Evolutionary conservation across 148 eudicot genomes (phyloP).

Genomic region (Vaccinium corymbosum): DNA sequence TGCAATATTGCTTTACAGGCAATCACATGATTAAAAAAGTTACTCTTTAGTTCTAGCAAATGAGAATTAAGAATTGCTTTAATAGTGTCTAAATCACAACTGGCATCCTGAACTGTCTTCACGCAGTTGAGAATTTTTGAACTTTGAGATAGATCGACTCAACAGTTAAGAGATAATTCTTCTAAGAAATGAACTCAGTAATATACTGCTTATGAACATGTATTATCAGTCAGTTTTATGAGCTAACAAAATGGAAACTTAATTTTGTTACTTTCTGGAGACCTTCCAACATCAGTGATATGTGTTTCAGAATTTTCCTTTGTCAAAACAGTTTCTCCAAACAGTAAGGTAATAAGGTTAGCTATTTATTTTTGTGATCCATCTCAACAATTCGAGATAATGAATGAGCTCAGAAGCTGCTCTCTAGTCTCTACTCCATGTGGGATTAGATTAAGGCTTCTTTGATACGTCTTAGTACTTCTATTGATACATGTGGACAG

Average conservation of each 20-base stretch:
- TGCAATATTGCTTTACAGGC: not conserved
- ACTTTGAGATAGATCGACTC: not conserved
- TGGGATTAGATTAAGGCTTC: slow-evolving; percentile 1
- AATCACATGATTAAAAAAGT: not conserved
- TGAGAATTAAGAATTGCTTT: not conserved
- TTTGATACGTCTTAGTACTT: not conserved
- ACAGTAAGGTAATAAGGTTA: not conserved
- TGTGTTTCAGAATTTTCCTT: not conserved
- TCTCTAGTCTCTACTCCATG: not conserved
- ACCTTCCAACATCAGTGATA: not conserved
- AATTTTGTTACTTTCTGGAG: not conserved
- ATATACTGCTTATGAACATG: not conserved
- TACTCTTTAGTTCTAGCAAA: not conserved
- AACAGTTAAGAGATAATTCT: not conserved
- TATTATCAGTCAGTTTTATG: not conserved
- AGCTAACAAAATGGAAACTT: not conserved
- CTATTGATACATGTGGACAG: not conserved
- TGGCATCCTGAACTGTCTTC: not conserved
- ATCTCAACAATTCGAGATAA: not conserved
- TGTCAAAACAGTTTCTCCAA: not conserved
- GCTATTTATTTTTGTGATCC: not conserved
- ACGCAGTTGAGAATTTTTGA: not conserved
- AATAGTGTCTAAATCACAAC: not conserved
- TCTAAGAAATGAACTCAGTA: not conserved
- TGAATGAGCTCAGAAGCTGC: slow-evolving; percentile 5